These are phyloP conservation scores for Polytrichum formosum DNA, from an alignment of 225 moss, liverwort and hornwort genomes.

Conservation along the genomic window DNA sequence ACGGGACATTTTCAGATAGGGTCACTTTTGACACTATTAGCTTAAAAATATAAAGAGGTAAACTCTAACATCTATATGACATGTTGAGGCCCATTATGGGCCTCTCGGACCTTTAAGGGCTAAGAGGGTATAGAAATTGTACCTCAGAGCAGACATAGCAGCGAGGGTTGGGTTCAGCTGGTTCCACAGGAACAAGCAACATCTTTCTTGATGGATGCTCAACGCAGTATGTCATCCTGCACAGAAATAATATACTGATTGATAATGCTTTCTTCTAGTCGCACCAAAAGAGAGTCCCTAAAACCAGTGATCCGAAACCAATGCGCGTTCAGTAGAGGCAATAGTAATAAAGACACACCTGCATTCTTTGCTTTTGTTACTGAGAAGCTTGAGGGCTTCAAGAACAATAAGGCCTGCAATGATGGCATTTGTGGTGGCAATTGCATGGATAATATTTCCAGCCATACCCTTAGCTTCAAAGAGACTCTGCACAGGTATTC, in stretches of 20 bases:
- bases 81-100: too few relatives aligned
- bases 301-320: too few relatives aligned
- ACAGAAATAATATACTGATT: slow-evolving; percentile 6
- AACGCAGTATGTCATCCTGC: slow-evolving; percentile 96
- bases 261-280: too few relatives aligned
- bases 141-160: slow-evolving; percentile 99
- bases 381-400: slow-evolving; percentile 83
- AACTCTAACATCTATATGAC: too few relatives aligned
- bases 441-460: slow-evolving; percentile 96
- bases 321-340: neutral
- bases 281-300: too few relatives aligned
- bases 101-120: too few relatives aligned
- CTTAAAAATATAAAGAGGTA: too few relatives aligned
- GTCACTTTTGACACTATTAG: too few relatives aligned
- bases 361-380: slow-evolving; percentile 61
- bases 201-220: slow-evolving; percentile 82
- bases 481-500: slow-evolving; percentile 79
- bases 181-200: slow-evolving; percentile 87
- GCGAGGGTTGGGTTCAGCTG: slow-evolving; percentile 67
- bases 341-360: slow-evolving; percentile 43
- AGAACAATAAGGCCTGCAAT: slow-evolving; percentile 97
- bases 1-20: too few relatives aligned
- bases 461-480: slow-evolving; percentile 99
- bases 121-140: neutral
- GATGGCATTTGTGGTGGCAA: slow-evolving; percentile 96